Evolutionary conservation across 441 rosid genomes (phyloP), one percentile per base, ranked within the genome.

Genomic region (Mallotus repandus): DNA sequence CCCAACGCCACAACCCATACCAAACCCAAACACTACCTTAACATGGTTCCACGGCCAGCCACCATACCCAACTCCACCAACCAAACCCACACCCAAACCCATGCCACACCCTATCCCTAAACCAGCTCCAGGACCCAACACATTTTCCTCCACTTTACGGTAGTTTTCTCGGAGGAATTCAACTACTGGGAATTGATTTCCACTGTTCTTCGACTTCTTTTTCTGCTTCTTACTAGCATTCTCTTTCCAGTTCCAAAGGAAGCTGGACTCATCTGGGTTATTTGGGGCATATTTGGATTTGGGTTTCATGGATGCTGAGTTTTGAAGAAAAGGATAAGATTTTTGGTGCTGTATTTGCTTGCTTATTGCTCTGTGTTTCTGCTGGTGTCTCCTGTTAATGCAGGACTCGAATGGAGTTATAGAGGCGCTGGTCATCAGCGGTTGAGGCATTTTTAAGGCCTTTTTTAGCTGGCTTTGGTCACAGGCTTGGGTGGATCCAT

Each of bases 1-100:
- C 7, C 98, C 97, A 13, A 88, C 60, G 14, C 97, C 95, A 18
- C 98, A 91, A 48, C 98, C 95, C 75, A 84, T 66, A 0, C 97
- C 97, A 25, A 86, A 68, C 25, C 96, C 96, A 58, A 85, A 82
- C 7, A 78, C 90, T 52, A 87, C 63, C 71, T 79, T 86, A 11
- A 78, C 46, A 53, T 86, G 87, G 85, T 88, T 87, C 72, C 89
- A 66, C 0, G 86, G 82, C 86, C 80, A 84, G 43, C 88, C 89
- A 9, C 83, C 85, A 21, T 79, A 76, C 0, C 96, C 98, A 21
- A 83, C 15, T 49, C 97, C 91, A 6, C 96, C 96, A 18, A 84
- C 84, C 69, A 88, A 57, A 12, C 92, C 97, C 21, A 91, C 46
- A 7, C 97, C 94, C 14, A 81, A 38, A 43, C 98, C 97, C 45